Evolutionary conservation across 2,329 filamentous ascomycete genomes (phyloP).

Genomic region (Karstenula rhodostoma): DNA sequence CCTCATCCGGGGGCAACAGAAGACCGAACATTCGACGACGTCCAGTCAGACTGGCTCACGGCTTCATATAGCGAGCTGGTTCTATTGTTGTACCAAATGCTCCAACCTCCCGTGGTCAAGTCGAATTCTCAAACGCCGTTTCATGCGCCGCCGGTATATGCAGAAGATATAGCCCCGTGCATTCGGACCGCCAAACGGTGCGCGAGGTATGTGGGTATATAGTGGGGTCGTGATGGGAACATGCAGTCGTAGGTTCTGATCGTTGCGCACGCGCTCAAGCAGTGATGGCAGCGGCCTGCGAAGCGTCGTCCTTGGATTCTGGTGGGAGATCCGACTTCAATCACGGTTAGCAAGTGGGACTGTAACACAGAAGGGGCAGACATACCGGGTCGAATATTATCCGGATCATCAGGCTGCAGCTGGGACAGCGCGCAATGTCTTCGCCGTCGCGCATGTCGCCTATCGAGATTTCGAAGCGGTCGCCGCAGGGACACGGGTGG

Average conservation of each 20-base stretch:
- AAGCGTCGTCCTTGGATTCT: slow-evolving; percentile 33
- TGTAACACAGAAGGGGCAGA: background rate
- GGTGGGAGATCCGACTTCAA: slow-evolving; percentile 42
- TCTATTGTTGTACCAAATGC: background rate
- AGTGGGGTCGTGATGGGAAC: background rate
- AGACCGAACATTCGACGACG: background rate
- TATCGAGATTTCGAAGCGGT: slow-evolving; percentile 90
- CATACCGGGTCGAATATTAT: slow-evolving; percentile 90
- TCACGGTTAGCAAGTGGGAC: slow-evolving; percentile 13
- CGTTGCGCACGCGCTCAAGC: slow-evolving; percentile 21
- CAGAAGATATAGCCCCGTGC: slow-evolving; percentile 13
- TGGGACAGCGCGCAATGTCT: slow-evolving; percentile 96
- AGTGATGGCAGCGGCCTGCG: slow-evolving; percentile 34
- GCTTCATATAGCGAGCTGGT: no score
- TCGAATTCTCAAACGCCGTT: background rate
- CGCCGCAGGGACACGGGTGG: slow-evolving; percentile 96
- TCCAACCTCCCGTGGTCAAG: background rate
- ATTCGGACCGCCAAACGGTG: background rate
- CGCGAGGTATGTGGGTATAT: background rate
- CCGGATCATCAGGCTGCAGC: slow-evolving; percentile 94
- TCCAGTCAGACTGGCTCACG: no score
- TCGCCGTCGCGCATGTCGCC: slow-evolving; percentile 85
- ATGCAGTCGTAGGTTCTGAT: background rate
- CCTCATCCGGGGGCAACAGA: background rate
- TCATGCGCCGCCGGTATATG: slow-evolving; percentile 28